Percentiles rank a stretch among this genome's conserved stretches.
Evolutionary conservation across 2,329 filamentous ascomycete species (phyloP).

Genomic region (Keithomyces neogunnii): DNA sequence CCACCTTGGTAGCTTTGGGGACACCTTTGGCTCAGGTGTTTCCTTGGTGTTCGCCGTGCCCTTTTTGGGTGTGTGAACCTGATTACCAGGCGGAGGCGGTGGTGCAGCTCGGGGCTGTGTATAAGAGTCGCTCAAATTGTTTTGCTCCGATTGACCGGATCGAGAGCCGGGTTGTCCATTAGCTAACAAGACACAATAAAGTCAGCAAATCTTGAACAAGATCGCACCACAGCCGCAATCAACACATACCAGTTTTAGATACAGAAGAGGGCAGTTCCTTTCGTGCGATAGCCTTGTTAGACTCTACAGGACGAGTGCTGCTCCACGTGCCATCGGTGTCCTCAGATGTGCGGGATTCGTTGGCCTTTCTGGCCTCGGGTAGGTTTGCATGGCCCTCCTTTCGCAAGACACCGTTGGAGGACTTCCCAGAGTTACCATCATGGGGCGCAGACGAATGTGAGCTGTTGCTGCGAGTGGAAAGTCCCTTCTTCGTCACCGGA

Average conservation of each 20-base stretch:
- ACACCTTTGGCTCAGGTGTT: slow-evolving; percentile 38
- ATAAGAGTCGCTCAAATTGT: slow-evolving; percentile 38
- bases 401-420: slow-evolving; percentile 23
- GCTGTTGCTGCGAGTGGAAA: slow-evolving; percentile 31
- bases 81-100: slow-evolving; percentile 28
- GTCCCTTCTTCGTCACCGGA: slow-evolving; percentile 52
- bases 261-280: slow-evolving; percentile 50
- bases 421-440: slow-evolving; percentile 24
- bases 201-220: neutral
- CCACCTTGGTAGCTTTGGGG: slow-evolving; percentile 63
- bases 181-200: neutral
- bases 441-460: slow-evolving; percentile 32
- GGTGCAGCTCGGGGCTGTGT: slow-evolving; percentile 51
- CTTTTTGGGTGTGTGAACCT: slow-evolving; percentile 30
- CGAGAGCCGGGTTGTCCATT: slow-evolving; percentile 4
- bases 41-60: slow-evolving; percentile 39
- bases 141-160: slow-evolving; percentile 8
- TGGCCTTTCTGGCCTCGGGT: slow-evolving; percentile 26
- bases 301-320: slow-evolving; percentile 27
- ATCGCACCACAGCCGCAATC: neutral
- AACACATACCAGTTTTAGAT: slow-evolving; percentile 32
- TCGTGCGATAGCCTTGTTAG: slow-evolving; percentile 45
- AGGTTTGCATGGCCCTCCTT: slow-evolving; percentile 15
- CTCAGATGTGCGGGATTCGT: slow-evolving; percentile 46
- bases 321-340: slow-evolving; percentile 39